Evolutionary conservation across 768 basidiomycete genomes (phyloP), one percentile per base, ranked within the genome.

Genomic region (Auricularia sp.): DNA sequence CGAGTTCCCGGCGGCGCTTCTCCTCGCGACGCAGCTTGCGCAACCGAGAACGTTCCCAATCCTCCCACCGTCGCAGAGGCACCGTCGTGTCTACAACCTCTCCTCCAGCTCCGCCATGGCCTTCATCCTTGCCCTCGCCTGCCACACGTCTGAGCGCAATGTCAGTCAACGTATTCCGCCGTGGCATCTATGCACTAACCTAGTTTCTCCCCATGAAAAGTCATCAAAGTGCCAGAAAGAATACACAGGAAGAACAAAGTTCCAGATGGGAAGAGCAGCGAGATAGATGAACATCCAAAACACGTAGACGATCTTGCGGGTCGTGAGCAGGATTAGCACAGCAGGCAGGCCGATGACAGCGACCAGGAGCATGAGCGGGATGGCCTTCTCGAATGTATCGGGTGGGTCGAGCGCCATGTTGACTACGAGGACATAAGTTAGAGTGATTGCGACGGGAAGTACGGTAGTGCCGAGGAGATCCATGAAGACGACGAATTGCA

Each of bases 181-280:
- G 37, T 6, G 13, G 24, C 2, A 59, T 29, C 54, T 16, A 10
- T 58, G 4, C 42, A 76, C 86, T 64, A 71, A 92, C 92, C 95
- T 87, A 21, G 97, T 99, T 77, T 98, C 94, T 71, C 97, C 97
- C 97, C 97, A 99, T 35, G 93, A 94, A 77, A 99, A 98, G 76
- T 99, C 97, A 68, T 98, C 96, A 75, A 99, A 98, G 76, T 98
- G 95, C 94, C 94, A 97, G 75, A 98, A 98, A 14, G 95, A 90
- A 76, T 99, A 99, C 8, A 97, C 79, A 11, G 96, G 95, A 3
- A 98, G 81, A 54, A 96, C 78, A 68, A 96, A 90, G 75, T 98
- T 98, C 97, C 97, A 99, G 36, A 99, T 82, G 0, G 97, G 97
- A 47, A 99, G 79, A 35, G 97, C 94, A 62, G 86, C 65, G 13